Evolutionary conservation across 139 green algal species (phyloP).

Genomic region (Medakamo hakoo): DNA sequence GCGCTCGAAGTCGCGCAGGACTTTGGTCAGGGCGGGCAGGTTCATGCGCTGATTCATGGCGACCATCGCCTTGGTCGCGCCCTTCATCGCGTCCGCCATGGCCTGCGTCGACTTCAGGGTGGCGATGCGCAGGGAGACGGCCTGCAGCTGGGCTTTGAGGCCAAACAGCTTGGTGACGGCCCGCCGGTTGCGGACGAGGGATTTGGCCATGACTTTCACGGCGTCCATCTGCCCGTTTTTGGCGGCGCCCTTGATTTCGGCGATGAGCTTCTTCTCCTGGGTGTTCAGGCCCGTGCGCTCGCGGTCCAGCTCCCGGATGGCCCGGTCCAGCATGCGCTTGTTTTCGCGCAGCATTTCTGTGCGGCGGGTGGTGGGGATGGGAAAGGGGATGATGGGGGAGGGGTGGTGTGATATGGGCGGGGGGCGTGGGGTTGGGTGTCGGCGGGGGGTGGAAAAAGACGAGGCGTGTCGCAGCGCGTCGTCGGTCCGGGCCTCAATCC

Average conservation of each 20-base stretch:
- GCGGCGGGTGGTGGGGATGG: neutral
- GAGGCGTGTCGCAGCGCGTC: too few species aligned
- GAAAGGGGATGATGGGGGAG: neutral
- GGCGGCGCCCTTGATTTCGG: slow-evolving; percentile 95
- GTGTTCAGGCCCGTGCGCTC: slow-evolving; percentile 49
- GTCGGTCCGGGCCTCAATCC: too few species aligned
- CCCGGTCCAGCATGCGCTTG: slow-evolving; percentile 92
- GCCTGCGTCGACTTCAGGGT: slow-evolving; percentile 95
- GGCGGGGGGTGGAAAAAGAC: too few species aligned
- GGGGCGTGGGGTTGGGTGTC: too few species aligned
- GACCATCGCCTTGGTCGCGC: slow-evolving; percentile 89
- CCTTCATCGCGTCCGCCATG: slow-evolving; percentile 92
- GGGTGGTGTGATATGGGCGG: too few species aligned
- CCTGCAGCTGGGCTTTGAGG: slow-evolving; percentile 93
- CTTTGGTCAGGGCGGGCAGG: slow-evolving; percentile 64
- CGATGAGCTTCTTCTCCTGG: slow-evolving; percentile 56
- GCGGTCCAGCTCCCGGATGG: slow-evolving; percentile 91
- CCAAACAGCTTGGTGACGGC: slow-evolving; percentile 94
- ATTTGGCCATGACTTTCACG: slow-evolving; percentile 97
- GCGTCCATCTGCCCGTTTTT: slow-evolving; percentile 93
- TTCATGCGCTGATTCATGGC: slow-evolving; percentile 95
- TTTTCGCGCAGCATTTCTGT: slow-evolving; percentile 95
- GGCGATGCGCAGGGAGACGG: slow-evolving; percentile 82
- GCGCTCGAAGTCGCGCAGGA: slow-evolving; percentile 94
- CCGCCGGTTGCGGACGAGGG: slow-evolving; percentile 87